These are phyloP conservation scores for Teratosphaeria pseudoeucalypti DNA, from an alignment of 2,329 filamentous ascomycete genomes.

Conservation along the genomic window DNA sequence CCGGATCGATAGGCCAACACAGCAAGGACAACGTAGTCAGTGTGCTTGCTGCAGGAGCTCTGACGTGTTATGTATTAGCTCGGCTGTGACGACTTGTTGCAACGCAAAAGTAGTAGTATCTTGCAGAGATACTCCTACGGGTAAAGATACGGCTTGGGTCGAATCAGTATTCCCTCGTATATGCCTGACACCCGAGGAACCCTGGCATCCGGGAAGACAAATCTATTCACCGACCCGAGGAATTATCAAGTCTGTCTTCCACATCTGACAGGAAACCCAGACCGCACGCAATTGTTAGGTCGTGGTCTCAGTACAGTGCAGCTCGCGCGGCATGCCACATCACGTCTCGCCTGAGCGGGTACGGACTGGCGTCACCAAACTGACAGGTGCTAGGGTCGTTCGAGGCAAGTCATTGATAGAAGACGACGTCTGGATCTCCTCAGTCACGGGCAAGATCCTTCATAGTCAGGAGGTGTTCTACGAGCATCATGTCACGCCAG, in stretches of 20 bases:
- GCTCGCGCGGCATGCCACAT: slow-evolving; percentile 28
- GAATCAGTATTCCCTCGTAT: not conserved
- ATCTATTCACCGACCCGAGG: not conserved
- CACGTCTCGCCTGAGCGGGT: slow-evolving; percentile 29
- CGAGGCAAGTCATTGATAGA: slow-evolving; percentile 56
- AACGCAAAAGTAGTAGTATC: not conserved
- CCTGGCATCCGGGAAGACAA: not conserved
- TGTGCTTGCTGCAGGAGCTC: not conserved
- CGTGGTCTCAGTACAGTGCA: not conserved
- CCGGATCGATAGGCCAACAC: not conserved
- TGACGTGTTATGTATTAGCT: not conserved
- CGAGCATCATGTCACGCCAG: slow-evolving; percentile 57
- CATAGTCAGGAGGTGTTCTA: slow-evolving; percentile 58
- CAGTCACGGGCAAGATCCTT: slow-evolving; percentile 69
- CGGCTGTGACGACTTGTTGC: not conserved
- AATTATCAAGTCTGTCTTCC: not conserved
- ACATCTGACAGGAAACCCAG: not conserved
- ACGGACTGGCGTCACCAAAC: slow-evolving; percentile 47
- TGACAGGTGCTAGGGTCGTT: slow-evolving; percentile 64
- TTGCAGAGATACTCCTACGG: not conserved
- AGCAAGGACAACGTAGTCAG: not conserved
- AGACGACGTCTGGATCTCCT: slow-evolving; percentile 83
- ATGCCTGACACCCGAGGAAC: not conserved
- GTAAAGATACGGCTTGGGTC: not conserved
- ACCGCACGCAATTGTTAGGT: not conserved